Percentiles rank a stretch among this genome's conserved stretches.
These are phyloP conservation scores for Fagus crenata DNA, from an alignment of 306 rosid genomes.

Conservation along the genomic window DNA sequence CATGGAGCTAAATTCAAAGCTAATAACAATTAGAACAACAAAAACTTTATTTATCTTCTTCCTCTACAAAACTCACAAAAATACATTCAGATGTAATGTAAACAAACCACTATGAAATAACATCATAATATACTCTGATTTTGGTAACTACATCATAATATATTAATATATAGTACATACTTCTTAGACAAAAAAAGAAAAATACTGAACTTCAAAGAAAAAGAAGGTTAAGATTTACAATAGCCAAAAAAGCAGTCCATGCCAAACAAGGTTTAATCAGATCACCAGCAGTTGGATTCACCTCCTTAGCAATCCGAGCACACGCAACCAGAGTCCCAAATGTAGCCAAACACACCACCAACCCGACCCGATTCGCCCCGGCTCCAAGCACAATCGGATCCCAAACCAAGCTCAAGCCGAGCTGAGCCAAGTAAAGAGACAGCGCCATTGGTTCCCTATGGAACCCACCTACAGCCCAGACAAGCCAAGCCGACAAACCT, in stretches of 20 bases:
- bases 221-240: constrained; percentile 57
- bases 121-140: too few relatives aligned
- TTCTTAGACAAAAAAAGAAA: not conserved
- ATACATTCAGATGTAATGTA: too few relatives aligned
- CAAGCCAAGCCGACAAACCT: constrained; percentile 74
- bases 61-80: too few relatives aligned
- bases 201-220: constrained; percentile 13
- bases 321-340: constrained; percentile 40
- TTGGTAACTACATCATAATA: not conserved
- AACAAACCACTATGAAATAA: too few relatives aligned
- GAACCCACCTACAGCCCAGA: constrained; percentile 80
- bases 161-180: not conserved
- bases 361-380: constrained; percentile 43
- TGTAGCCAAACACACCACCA: constrained; percentile 38
- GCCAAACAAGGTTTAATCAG: constrained; percentile 61
- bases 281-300: constrained; percentile 41
- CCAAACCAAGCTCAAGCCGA: constrained; percentile 48
- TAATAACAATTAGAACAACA: too few relatives aligned
- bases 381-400: constrained; percentile 54
- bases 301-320: constrained; percentile 32
- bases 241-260: constrained; percentile 50
- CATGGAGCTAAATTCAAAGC: too few relatives aligned
- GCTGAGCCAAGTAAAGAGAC: constrained; percentile 47
- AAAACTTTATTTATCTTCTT: too few relatives aligned
- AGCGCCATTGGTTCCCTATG: constrained; percentile 47